phyloP scores from a whole-genome alignment of 2,329 filamentous ascomycete species.

The Fonsecaea erecta region DNA sequence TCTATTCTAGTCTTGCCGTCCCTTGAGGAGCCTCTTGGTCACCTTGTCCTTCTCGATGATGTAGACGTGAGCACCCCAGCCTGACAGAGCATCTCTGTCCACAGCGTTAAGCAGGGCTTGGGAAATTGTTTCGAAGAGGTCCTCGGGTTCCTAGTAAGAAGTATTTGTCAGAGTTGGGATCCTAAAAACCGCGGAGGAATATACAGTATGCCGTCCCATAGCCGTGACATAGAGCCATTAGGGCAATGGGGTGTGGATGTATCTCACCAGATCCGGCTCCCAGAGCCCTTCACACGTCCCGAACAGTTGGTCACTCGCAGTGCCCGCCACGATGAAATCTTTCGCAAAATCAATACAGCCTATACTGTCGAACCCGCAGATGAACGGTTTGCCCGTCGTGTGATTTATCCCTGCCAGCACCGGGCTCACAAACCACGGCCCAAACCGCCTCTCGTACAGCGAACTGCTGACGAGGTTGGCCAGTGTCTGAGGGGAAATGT shows the following conservation, averaged over 20 bases:
- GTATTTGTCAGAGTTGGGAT: conserved; percentile 11
- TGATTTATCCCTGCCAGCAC: conserved; percentile 94
- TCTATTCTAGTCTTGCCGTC: conserved; percentile 77
- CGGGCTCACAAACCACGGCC: conserved; percentile 93
- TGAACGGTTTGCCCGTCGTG: conserved; percentile 92
- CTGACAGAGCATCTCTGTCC: conserved; percentile 93
- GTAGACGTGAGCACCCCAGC: conserved; percentile 98
- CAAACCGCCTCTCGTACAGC: conserved; percentile 94
- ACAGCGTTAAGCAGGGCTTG: conserved; percentile 94
- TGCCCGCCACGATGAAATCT: conserved; percentile 98
- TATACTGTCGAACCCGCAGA: conserved; percentile 98
- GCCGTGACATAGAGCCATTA: no score
- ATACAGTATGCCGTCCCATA: not conserved
- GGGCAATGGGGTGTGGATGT: no score
- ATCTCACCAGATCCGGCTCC: conserved; percentile 90
- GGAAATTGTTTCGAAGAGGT: conserved; percentile 97
- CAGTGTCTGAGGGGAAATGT: conserved; percentile 92
- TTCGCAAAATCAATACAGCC: conserved; percentile 99
- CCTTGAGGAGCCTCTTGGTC: conserved; percentile 97
- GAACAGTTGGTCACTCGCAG: conserved; percentile 95
- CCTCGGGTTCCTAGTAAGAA: conserved; percentile 72
- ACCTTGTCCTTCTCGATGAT: conserved; percentile 99
- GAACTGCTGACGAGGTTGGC: conserved; percentile 91
- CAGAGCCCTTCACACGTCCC: conserved; percentile 97
- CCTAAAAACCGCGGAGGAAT: not conserved